Evolutionary conservation across 805 yeast species (phyloP).

Genomic region (Wickerhamiella brachini): DNA sequence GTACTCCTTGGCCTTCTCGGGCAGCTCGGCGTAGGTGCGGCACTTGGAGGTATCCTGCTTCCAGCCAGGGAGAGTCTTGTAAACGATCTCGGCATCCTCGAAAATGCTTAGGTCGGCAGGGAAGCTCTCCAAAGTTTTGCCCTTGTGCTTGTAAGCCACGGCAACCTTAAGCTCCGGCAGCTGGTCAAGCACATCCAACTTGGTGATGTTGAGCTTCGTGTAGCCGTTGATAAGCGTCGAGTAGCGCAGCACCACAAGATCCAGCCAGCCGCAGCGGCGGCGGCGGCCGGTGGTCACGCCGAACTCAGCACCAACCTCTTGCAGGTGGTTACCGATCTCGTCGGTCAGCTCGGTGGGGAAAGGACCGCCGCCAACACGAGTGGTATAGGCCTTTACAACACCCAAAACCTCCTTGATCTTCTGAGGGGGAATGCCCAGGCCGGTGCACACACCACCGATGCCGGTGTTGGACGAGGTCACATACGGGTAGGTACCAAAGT

Average conservation of each 20-base stretch:
- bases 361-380: constrained; percentile 98
- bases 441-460: constrained; percentile 96
- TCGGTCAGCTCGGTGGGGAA: constrained; percentile 97
- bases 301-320: constrained; percentile 82
- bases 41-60: constrained; percentile 63
- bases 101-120: constrained; percentile 81
- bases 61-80: constrained; percentile 93
- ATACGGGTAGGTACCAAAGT: constrained; percentile 95
- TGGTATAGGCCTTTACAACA: constrained; percentile 96
- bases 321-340: constrained; percentile 72
- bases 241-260: constrained; percentile 84
- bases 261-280: constrained; percentile 99
- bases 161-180: constrained; percentile 83
- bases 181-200: constrained; percentile 85
- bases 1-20: constrained; percentile 76
- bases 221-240: constrained; percentile 88
- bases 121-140: constrained; percentile 62
- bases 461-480: constrained; percentile 94
- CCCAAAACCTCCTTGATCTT: constrained; percentile 73
- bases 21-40: constrained; percentile 61
- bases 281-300: constrained; percentile 99
- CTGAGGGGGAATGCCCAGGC: constrained; percentile 90
- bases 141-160: constrained; percentile 67
- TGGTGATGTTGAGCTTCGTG: constrained; percentile 85
- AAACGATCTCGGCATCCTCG: constrained; percentile 84